Percentiles rank a stretch among this genome's conserved stretches.
Evolutionary conservation across 331 rosid genomes (phyloP).

Genomic region (Pyrus hybrid): DNA sequence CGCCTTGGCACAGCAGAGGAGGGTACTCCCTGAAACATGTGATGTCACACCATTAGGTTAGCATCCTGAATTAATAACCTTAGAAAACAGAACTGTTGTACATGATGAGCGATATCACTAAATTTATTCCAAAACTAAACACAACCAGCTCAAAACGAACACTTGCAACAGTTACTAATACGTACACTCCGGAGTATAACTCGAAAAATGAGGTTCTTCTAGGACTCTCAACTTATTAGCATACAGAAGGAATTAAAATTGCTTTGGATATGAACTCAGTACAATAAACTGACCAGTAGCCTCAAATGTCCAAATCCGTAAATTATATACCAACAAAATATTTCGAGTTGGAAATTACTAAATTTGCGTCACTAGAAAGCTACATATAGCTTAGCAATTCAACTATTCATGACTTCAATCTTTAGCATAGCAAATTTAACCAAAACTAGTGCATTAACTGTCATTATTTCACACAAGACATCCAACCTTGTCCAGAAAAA

Average conservation of each 20-base stretch:
- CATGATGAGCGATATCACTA: background rate
- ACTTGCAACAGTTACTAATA: too few species aligned
- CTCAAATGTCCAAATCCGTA: background rate
- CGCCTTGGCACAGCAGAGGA: constrained; percentile 73
- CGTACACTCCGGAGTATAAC: background rate
- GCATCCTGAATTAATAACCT: constrained; percentile 3
- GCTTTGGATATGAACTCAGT: background rate
- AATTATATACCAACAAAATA: background rate
- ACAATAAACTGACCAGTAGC: background rate
- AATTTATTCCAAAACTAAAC: too few species aligned
- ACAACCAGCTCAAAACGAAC: too few species aligned
- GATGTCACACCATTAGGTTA: constrained; percentile 14
- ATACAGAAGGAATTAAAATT: background rate
- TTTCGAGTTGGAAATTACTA: background rate
- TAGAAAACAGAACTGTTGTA: background rate
- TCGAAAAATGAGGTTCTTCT: background rate
- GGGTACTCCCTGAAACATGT: constrained; percentile 67
- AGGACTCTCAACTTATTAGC: background rate
- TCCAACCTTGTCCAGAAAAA: background rate
- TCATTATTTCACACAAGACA: background rate
- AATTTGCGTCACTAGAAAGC: background rate
- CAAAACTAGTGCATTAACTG: background rate
- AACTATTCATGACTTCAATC: background rate
- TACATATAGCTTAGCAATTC: background rate
- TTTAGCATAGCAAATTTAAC: background rate